A percentile compares a stretch with the other conserved stretches of the same genome.
phyloP scores from a whole-genome alignment of 306 rosid species.

The Casuarina glauca region DNA sequence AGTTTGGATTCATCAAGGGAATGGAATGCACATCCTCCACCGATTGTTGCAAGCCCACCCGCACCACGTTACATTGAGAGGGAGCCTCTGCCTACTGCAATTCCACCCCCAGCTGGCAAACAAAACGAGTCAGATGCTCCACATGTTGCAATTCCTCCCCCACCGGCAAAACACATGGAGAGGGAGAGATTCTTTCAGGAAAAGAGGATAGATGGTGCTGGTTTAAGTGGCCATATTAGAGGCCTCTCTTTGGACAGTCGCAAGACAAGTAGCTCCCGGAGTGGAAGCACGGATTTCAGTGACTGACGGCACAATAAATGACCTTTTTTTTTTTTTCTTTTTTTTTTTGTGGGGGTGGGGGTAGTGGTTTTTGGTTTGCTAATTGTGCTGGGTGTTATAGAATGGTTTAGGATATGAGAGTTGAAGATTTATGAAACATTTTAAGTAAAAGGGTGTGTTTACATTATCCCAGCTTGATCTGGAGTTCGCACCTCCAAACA shows the following conservation, averaged over 20 bases:
- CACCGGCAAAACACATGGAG: slow-evolving; percentile 86
- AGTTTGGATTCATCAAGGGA: slow-evolving; percentile 44
- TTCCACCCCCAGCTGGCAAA: slow-evolving; percentile 39
- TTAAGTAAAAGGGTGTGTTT: not conserved
- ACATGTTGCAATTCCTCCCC: slow-evolving; percentile 70
- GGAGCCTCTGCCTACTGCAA: slow-evolving; percentile 6
- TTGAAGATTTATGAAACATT: not conserved
- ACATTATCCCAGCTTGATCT: not conserved
- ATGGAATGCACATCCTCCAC: slow-evolving; percentile 35
- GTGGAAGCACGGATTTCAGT: slow-evolving; percentile 83
- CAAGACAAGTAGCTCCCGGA: slow-evolving; percentile 76
- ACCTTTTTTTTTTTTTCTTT: slow-evolving; percentile 7
- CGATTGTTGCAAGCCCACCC: slow-evolving; percentile 10
- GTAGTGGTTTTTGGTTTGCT: slow-evolving; percentile 29
- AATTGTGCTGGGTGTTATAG: slow-evolving; percentile 32
- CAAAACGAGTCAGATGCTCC: slow-evolving; percentile 34
- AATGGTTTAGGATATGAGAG: not conserved
- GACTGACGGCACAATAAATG: slow-evolving; percentile 42
- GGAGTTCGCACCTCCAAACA: not conserved
- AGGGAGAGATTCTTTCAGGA: slow-evolving; percentile 85
- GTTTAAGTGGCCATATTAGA: slow-evolving; percentile 65
- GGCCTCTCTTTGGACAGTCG: slow-evolving; percentile 84
- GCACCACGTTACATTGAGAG: not conserved
- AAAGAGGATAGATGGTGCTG: slow-evolving; percentile 63
- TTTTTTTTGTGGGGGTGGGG: slow-evolving; percentile 21